Evolutionary conservation across 2,329 filamentous ascomycete species (phyloP).

Genomic region (Penicillium sp.): DNA sequence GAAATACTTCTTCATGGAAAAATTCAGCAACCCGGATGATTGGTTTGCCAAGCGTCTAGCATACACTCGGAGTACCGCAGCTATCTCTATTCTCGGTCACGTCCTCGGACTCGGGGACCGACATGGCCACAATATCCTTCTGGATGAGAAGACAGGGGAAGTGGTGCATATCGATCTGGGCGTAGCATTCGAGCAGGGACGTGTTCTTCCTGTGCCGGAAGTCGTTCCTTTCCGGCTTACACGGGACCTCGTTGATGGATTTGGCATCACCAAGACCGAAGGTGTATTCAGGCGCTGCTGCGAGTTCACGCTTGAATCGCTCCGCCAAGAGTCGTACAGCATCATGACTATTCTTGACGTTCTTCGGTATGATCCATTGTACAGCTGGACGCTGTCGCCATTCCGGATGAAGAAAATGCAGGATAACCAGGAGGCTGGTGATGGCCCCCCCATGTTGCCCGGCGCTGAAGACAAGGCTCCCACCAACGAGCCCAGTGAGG

Average conservation of each 20-base stretch:
- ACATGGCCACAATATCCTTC: constrained; percentile 92
- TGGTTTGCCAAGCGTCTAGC: constrained; percentile 88
- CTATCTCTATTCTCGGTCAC: constrained; percentile 90
- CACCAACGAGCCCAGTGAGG: constrained; percentile 64
- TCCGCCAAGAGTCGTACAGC: constrained; percentile 90
- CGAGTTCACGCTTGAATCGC: constrained; percentile 90
- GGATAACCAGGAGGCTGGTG: constrained; percentile 45
- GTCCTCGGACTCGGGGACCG: constrained; percentile 88
- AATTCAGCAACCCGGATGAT: constrained; percentile 86
- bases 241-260: constrained; percentile 89
- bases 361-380: constrained; percentile 92
- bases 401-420: constrained; percentile 62
- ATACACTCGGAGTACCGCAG: constrained; percentile 88
- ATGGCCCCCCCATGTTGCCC: constrained; percentile 31
- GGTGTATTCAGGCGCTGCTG: constrained; percentile 97
- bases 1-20: constrained; percentile 95
- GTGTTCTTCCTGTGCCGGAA: constrained; percentile 91
- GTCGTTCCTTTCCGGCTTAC: constrained; percentile 93
- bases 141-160: constrained; percentile 84
- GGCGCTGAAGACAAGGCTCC: constrained; percentile 32
- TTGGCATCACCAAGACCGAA: constrained; percentile 92
- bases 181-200: constrained; percentile 92
- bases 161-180: constrained; percentile 96
- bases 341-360: constrained; percentile 99
- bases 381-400: constrained; percentile 86